A percentile compares a stretch with the other conserved stretches of the same genome.
Conservation (phyloP, 768 basidiomycete genomes). For the Lentinula boryana region DNA sequence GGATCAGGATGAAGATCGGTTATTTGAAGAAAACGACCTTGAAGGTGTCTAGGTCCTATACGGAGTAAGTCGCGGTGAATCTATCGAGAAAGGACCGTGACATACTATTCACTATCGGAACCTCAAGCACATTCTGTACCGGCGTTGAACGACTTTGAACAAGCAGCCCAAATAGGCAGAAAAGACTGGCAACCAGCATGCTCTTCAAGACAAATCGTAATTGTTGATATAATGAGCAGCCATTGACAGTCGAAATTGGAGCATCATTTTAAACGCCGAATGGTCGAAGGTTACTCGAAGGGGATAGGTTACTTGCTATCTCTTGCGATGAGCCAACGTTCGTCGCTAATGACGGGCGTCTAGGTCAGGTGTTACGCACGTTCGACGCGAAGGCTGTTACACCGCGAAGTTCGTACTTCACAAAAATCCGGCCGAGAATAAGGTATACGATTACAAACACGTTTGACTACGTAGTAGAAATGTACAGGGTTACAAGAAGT, state of each 20-base stretch:
- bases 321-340: background rate
- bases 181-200: background rate
- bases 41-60: conserved; percentile 22
- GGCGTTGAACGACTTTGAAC: background rate
- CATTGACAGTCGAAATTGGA: background rate
- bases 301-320: background rate
- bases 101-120: background rate
- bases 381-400: background rate
- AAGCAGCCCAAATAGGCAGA: background rate
- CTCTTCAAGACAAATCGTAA: background rate
- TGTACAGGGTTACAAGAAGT: background rate
- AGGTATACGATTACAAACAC: background rate
- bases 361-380: background rate
- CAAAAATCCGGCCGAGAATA: background rate
- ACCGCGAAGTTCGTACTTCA: background rate
- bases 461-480: background rate
- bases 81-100: background rate
- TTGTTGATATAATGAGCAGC: background rate
- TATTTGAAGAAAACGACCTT: conserved; percentile 70
- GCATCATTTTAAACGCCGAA: background rate
- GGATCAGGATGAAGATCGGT: conserved; percentile 85
- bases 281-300: background rate
- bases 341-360: background rate
- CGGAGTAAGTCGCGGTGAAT: background rate
- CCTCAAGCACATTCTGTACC: background rate